Conservation (phyloP, 495 filamentous ascomycete genomes). For the Penicillium soppii region DNA sequence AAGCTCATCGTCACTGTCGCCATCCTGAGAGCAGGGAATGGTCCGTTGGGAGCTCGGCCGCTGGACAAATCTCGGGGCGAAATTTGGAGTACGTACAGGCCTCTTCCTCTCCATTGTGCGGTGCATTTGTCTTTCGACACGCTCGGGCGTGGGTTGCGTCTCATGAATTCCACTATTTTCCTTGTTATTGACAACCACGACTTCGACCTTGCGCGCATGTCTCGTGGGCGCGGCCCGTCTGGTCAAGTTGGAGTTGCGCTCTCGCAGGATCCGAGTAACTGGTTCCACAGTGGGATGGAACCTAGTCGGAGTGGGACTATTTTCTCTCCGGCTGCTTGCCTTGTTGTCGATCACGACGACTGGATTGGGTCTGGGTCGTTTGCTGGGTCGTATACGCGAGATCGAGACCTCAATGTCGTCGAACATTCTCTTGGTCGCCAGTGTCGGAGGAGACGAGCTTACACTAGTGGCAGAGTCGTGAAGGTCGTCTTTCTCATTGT, state of each 20-base stretch:
- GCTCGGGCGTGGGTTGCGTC: conserved; percentile 4
- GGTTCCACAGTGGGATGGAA: conserved; percentile 10
- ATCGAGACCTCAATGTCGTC: conserved; percentile 10
- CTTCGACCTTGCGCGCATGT: conserved; percentile 27
- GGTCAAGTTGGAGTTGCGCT: conserved; percentile 11
- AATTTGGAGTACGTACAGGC: conserved; percentile 12
- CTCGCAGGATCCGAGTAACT: conserved; percentile 14
- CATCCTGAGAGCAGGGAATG: conserved; percentile 33
- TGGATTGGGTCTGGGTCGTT: conserved; percentile 26
- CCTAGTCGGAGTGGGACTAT: not conserved
- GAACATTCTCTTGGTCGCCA: conserved; percentile 22
- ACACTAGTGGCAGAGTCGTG: conserved; percentile 2
- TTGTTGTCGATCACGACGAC: conserved; percentile 10
- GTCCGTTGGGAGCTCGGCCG: not conserved
- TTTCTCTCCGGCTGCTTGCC: not conserved
- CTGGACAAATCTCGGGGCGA: not conserved
- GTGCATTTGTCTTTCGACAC: conserved; percentile 17
- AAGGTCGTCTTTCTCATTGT: conserved; percentile 3
- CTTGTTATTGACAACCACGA: conserved; percentile 37
- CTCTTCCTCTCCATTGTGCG: conserved; percentile 21
- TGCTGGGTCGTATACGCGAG: conserved; percentile 20
- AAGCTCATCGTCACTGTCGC: conserved; percentile 46
- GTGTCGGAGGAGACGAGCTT: conserved; percentile 34
- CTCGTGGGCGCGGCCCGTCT: not conserved
- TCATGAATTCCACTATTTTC: not conserved